phyloP scores from a whole-genome alignment of 352 stramenopile genomes.

The Globisporangium emineosum region DNA sequence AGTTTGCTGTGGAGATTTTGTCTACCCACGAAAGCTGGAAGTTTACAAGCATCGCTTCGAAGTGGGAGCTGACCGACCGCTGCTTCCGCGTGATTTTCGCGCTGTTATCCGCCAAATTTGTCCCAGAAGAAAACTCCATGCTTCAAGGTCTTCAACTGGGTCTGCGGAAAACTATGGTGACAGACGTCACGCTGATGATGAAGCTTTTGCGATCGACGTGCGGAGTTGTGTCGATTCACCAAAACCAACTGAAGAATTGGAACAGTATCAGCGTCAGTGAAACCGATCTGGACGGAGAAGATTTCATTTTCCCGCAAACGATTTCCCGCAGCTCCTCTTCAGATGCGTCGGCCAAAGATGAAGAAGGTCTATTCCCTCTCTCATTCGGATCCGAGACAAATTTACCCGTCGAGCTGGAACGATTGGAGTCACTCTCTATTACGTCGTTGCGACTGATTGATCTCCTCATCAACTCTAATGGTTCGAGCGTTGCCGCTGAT shows the following conservation, averaged over 20 bases:
- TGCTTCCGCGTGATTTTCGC: conserved; percentile 55
- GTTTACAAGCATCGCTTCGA: conserved; percentile 36
- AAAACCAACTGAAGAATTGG: conserved; percentile 16
- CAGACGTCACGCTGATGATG: conserved; percentile 51
- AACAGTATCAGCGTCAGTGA: conserved; percentile 13
- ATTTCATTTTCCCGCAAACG: conserved; percentile 13
- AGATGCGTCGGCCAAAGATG: conserved; percentile 8
- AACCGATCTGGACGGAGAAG: conserved; percentile 10
- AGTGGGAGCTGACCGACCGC: conserved; percentile 44
- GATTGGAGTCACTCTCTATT: conserved; percentile 39
- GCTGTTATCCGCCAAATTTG: conserved; percentile 39
- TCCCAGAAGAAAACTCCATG: conserved; percentile 35
- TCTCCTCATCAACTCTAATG: conserved; percentile 27
- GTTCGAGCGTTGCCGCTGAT: neutral
- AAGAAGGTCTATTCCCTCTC: conserved; percentile 27
- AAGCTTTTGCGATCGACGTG: conserved; percentile 53
- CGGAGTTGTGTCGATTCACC: conserved; percentile 23
- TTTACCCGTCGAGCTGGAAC: conserved; percentile 16
- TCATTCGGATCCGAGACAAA: conserved; percentile 30
- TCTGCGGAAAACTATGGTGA: conserved; percentile 43
- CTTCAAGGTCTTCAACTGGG: conserved; percentile 41
- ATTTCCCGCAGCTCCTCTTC: conserved; percentile 3
- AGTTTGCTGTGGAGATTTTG: conserved; percentile 60
- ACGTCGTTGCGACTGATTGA: conserved; percentile 46
- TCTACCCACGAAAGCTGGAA: conserved; percentile 63